Base-by-base conservation (phyloP, 352 stramenopile genomes). In the Pythium periplocum region DNA sequence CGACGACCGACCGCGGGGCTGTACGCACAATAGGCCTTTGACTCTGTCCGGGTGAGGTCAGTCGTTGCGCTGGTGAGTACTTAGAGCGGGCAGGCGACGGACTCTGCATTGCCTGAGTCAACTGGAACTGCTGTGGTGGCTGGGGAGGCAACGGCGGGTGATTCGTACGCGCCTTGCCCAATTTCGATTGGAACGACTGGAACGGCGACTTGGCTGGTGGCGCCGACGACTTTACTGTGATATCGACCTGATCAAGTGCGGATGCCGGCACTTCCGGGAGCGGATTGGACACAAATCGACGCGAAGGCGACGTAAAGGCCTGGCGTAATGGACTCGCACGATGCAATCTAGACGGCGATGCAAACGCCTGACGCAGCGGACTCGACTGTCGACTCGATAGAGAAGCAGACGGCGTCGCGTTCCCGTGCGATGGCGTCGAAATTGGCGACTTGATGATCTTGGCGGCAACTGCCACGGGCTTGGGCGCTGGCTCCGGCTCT, bases 151-250 rank as follows among this genome's bases (percentile, higher is more conserved):
- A 26, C 17, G 17, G 17, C 17, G 17, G 17, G 17, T 26, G 17
- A 26, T 26, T 26, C 17, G 17, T 26, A 26, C 17, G 17, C 17
- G 17, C 17, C 17, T 26, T 26, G 17, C 17, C 17, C 17, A 26
- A 26, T 55, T 92, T 92, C 46, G 73, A 81, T 53, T 90, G 81
- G 54, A 92, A 87, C 26, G 81, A 92, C 57, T 87, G 74, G 57
- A 90, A 92, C 7, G 81, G 81, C 2, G 81, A 90, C 52, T 88
- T 90, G 2, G 76, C 57, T 2, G 69, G 54, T n/a, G 63, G 34
- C 41, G 65, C 69, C 1, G 57, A 47, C 33, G 64, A 38, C 51
- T 62, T 39, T 55, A 68, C 45, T 26, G 55, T 64, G 6, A 66
- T 44, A 38, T 86, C 72, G 38, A 78, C 65, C 32, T 82, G 74